Base-by-base conservation (phyloP, 805 yeast genomes). In the Pichia cephalocereana region DNA sequence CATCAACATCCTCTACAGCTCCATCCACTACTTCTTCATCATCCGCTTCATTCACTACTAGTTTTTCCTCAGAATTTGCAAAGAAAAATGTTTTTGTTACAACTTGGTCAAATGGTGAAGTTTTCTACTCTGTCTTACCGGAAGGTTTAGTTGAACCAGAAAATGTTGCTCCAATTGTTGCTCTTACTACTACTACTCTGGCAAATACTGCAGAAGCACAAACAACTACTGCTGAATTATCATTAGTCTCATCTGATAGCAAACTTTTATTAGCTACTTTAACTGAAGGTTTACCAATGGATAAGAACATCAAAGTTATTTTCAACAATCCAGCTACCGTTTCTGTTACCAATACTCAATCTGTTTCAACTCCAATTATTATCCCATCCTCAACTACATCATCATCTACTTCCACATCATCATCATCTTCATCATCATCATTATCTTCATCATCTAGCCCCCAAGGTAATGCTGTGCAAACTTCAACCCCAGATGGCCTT, bases 331-430 rank as follows among this genome's bases (percentile, higher is more conserved):
- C 52, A 12, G 46, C 55, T 15, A 52, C 56, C 17, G 48, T 61
- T 28, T 31, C 59, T 30, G 46, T 61, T 15, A 44, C 62, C 28
- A 50, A 60, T 15, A 46, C 54, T 9, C 37, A 60, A 26, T 27
- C 57, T 28, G 37, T 58, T 46, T 40, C 62, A 17, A 45, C 57
- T 26, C 45, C 58, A 26, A 39, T 56, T 9, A 30, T 46, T 40
- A 5, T 40, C 18, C 36, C 48, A 17, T 39, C 58, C 8, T 27
- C 49, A 27, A 28, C 61, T 17, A 43, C 59, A 18, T 44, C 57
- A 8, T 34, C 58, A n/a, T 63, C 67, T 45, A 50, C 64, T 5
- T 49, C 62, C 6, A 27, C 63, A 17, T 4, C 26, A 4, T 5
- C 26, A 23, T 23, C 26, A 4, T 23, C 26, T 4, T 23, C 26